These are phyloP conservation scores for Annulohypoxylon maeteangense DNA, from an alignment of 495 filamentous ascomycete genomes.

Conservation along the genomic window DNA sequence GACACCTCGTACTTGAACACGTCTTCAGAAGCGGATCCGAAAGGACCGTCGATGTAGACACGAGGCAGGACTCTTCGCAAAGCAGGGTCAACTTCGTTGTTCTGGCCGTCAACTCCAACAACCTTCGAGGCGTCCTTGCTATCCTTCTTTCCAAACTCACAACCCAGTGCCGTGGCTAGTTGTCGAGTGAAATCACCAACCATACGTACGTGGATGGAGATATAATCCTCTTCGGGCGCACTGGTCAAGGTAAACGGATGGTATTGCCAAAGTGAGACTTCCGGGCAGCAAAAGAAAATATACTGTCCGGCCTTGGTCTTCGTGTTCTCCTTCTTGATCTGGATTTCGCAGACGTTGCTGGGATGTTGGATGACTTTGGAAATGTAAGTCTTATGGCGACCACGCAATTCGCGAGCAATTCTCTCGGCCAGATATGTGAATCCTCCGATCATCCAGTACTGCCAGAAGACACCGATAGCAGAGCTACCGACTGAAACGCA, in stretches of 20 bases:
- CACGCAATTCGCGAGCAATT: slow-evolving; percentile 74
- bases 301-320: slow-evolving; percentile 83
- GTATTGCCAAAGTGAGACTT: slow-evolving; percentile 82
- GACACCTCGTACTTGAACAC: slow-evolving; percentile 82
- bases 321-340: slow-evolving; percentile 84
- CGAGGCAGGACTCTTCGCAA: slow-evolving; percentile 76
- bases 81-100: slow-evolving; percentile 69
- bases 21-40: slow-evolving; percentile 80
- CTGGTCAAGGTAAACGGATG: slow-evolving; percentile 83
- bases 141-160: slow-evolving; percentile 70
- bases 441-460: slow-evolving; percentile 82
- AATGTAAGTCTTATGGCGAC: slow-evolving; percentile 79
- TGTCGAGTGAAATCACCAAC: slow-evolving; percentile 74
- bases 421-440: slow-evolving; percentile 77
- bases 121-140: slow-evolving; percentile 65
- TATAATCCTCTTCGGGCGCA: slow-evolving; percentile 84
- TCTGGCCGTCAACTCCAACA: slow-evolving; percentile 70
- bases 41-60: slow-evolving; percentile 82
- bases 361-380: slow-evolving; percentile 87
- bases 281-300: slow-evolving; percentile 84
- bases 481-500: slow-evolving; percentile 68
- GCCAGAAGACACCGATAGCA: slow-evolving; percentile 79
- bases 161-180: slow-evolving; percentile 73
- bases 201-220: slow-evolving; percentile 80
- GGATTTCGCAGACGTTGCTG: slow-evolving; percentile 83